phyloP scores from a whole-genome alignment of 75 land plant genomes.

The Ceratopteris richardii region DNA sequence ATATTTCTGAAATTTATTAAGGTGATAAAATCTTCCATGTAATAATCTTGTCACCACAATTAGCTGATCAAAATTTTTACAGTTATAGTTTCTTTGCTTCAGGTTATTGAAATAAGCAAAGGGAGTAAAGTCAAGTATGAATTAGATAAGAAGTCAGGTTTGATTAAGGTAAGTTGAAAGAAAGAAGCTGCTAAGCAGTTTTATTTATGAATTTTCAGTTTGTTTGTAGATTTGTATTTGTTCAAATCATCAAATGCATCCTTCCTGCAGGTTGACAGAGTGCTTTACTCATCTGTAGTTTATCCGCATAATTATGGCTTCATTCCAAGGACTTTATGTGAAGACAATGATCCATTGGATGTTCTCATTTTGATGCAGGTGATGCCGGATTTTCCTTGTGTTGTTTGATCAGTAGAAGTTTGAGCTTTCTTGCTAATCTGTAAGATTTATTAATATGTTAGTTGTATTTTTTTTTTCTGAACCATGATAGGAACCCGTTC shows the following conservation, averaged over 20 bases:
- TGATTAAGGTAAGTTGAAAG: conserved; percentile 56
- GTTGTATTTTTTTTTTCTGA: too few relatives aligned
- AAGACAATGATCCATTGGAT: conserved; percentile 92
- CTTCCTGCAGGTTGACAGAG: conserved; percentile 65
- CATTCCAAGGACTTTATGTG: conserved; percentile 90
- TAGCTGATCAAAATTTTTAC: too few relatives aligned
- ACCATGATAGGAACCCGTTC: conserved; percentile 80
- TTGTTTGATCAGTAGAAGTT: too few relatives aligned
- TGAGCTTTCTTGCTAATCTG: too few relatives aligned
- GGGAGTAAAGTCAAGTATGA: conserved; percentile 97
- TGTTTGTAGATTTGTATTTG: too few relatives aligned
- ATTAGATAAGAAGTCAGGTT: conserved; percentile 81
- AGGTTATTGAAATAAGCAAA: conserved; percentile 87
- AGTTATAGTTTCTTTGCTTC: too few relatives aligned
- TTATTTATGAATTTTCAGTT: not conserved
- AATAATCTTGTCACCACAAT: too few relatives aligned
- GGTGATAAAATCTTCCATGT: too few relatives aligned
- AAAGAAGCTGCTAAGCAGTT: not conserved
- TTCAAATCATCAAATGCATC: too few relatives aligned
- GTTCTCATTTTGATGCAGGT: conserved; percentile 94
- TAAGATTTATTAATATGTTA: too few relatives aligned
- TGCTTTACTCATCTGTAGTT: conserved; percentile 93
- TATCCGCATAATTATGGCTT: conserved; percentile 98
- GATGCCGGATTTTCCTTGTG: too few relatives aligned
- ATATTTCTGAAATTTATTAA: too few relatives aligned